Evolutionary conservation across 768 basidiomycete species (phyloP).

Genomic region (Auricularia sp.): DNA sequence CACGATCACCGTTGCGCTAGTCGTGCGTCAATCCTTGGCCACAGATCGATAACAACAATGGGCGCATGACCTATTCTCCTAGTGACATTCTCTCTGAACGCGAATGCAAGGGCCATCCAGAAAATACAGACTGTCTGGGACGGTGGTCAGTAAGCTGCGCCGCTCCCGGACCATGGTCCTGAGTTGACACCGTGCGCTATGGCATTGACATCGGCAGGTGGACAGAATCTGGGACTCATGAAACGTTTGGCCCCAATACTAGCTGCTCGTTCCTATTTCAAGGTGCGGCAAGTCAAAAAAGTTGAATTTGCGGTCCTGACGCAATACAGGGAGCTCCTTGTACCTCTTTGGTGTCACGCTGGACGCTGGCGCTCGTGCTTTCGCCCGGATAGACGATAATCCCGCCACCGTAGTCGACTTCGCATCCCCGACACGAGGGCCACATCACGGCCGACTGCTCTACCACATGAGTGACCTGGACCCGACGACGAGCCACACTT

Average conservation of each 20-base stretch:
- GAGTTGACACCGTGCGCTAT: no score
- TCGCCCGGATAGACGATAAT: not conserved
- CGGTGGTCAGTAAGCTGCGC: no score
- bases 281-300: not conserved
- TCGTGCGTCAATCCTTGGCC: no score
- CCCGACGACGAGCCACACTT: not conserved
- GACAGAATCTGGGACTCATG: not conserved
- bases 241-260: not conserved
- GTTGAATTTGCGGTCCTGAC: no score
- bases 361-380: not conserved
- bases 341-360: not conserved
- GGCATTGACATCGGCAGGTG: not conserved
- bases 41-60: no score
- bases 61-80: no score
- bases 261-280: not conserved
- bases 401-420: not conserved
- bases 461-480: not conserved
- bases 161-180: no score
- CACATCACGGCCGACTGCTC: not conserved
- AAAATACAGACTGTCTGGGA: no score
- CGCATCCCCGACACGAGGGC: not conserved
- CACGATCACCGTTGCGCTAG: no score
- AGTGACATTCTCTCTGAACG: no score
- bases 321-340: not conserved
- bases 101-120: no score